Evolutionary conservation across 805 yeast species (phyloP), one percentile per base, ranked within the genome.

Genomic region (Tetrapisispora fleetii): DNA sequence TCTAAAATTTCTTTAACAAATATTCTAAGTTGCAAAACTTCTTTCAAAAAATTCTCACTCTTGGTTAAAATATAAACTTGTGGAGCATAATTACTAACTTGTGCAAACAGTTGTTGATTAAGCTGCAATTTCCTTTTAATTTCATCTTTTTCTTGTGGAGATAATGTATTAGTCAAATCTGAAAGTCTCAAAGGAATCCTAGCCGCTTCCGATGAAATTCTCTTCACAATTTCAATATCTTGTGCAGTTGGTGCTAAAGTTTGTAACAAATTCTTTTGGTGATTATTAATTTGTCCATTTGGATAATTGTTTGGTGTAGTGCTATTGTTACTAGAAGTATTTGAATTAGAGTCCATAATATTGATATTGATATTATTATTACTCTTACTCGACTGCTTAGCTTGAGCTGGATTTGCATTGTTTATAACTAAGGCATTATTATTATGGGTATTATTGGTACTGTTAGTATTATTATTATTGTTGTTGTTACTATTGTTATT

Each of bases 1-100:
- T 86, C 93, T 55, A 82, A 67, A 51, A 87, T 84, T 60, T 82
- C 84, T 58, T 80, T 82, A 40, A 86, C 80, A 82, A 87, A 82
- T 51, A 80, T 75, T 65, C 87, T 81, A 73, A 85, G 78, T 60
- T 85, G 90, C 51, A 89, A 74, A 50, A 89, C 75, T 55, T 85
- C 77, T 58, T 79, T 80, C 1, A 95, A 83, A 10, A 86, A 90
- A 45, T 81, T 85, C 44, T 74, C 76, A 62, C 84, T 85, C 56
- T 82, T 80, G 1, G 95, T 84, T 51, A 86, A 71, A 50, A 83
- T 76, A 59, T 78, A 88, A 58, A 85, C 86, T 59, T 85, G 81
- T 36, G 95, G 88, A 38, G 86, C 79, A 40, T 88, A 72, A 51
- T 82, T 82, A 60, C 87, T 95, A 17, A 84, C 83, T 52, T 82